Percentiles rank a stretch among this genome's conserved stretches.
Evolutionary conservation across 306 rosid genomes (phyloP).

Genomic region (Ochetophila trinervis): DNA sequence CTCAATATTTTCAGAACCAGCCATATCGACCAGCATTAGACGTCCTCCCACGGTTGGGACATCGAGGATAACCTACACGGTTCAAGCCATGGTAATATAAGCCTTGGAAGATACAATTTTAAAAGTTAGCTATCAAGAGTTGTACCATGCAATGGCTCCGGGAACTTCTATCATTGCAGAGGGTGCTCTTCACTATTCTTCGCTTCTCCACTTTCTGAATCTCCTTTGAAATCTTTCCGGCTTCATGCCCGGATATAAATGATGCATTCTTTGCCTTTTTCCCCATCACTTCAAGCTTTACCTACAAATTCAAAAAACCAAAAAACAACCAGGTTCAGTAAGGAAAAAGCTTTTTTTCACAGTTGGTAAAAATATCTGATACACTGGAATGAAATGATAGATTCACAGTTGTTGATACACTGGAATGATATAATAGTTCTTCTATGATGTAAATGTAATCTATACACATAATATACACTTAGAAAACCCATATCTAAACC

Average conservation of each 20-base stretch:
- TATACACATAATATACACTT: no score
- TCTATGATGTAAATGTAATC: no score
- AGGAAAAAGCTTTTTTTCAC: no score
- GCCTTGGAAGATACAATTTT: conserved; percentile 12
- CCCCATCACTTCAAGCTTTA: conserved; percentile 97
- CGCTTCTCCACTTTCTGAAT: conserved; percentile 98
- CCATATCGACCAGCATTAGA: conserved; percentile 98
- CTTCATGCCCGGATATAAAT: conserved; percentile 87
- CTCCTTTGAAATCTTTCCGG: conserved; percentile 95
- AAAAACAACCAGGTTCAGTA: neutral
- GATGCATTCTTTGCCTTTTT: conserved; percentile 99
- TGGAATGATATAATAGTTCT: no score
- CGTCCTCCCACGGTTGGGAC: conserved; percentile 97
- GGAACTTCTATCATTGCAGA: conserved; percentile 94
- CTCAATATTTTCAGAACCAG: conserved; percentile 97
- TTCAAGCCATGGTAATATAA: conserved; percentile 1
- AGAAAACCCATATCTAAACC: no score
- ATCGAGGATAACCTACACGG: conserved; percentile 76
- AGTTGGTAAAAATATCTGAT: no score
- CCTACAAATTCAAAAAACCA: conserved; percentile 41
- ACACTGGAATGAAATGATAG: no score
- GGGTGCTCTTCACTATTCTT: conserved; percentile 94
- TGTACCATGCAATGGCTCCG: conserved; percentile 98
- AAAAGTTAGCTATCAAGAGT: neutral
- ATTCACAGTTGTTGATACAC: no score